phyloP scores from a whole-genome alignment of 163 green algal species.

The Scenedesmus sp. region DNA sequence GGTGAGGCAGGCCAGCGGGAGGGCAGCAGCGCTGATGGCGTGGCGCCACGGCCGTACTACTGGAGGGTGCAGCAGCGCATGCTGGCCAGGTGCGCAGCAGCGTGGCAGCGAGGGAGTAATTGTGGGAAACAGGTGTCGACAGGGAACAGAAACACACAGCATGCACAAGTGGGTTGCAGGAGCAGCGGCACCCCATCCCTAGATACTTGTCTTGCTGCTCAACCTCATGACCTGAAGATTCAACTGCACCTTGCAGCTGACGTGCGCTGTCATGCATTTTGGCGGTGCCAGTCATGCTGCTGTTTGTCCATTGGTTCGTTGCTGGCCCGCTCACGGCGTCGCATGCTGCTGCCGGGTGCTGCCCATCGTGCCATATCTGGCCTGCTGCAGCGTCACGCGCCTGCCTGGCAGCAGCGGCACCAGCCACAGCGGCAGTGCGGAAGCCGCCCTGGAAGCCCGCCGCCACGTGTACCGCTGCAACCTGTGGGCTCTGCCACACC shows the following conservation, averaged over 20 bases:
- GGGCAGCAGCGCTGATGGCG: constrained; percentile 19
- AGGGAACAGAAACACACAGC: not conserved
- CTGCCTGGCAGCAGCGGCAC: constrained; percentile 4
- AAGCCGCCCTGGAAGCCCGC: constrained; percentile 6
- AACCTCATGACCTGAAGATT: too few species aligned
- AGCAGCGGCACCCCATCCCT: not conserved
- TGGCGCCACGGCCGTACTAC: constrained; percentile 27
- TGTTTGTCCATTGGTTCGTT: too few species aligned
- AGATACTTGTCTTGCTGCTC: too few species aligned
- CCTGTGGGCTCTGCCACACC: constrained; percentile 14
- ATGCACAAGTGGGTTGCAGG: not conserved
- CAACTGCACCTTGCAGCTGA: too few species aligned
- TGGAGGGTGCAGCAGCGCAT: constrained; percentile 40
- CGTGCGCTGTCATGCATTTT: too few species aligned
- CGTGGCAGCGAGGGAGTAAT: not conserved
- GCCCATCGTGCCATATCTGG: not conserved
- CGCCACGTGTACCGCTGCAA: constrained; percentile 16
- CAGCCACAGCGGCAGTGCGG: not conserved
- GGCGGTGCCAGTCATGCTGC: too few species aligned
- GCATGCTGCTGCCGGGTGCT: not conserved
- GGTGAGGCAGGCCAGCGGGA: not conserved
- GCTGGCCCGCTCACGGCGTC: too few species aligned
- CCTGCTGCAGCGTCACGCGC: not conserved
- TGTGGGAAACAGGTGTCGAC: not conserved
- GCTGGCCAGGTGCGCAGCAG: constrained; percentile 1